Percentiles rank a stretch among this genome's conserved stretches.
phyloP scores from a whole-genome alignment of 2,329 filamentous ascomycete species.

The Xylaria sp. region DNA sequence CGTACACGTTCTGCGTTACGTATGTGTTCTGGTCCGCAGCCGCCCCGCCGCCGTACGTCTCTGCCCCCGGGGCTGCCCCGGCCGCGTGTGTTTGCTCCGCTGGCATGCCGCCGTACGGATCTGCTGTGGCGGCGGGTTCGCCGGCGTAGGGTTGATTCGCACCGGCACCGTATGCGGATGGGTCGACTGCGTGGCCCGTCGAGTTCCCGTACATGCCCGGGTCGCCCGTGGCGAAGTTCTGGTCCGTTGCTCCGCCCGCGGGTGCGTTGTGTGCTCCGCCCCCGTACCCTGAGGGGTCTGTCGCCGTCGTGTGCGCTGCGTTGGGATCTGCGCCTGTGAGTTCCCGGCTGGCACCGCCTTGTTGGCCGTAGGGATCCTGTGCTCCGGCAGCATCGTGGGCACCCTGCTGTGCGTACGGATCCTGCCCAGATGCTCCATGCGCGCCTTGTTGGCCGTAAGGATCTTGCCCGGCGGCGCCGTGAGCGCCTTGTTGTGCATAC shows the following conservation, averaged over 20 bases:
- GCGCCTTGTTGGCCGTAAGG: no score
- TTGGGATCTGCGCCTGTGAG: constrained; percentile 10
- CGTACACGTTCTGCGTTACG: neutral
- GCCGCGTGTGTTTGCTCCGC: neutral
- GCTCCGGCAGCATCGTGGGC: neutral
- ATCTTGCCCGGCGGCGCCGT: no score
- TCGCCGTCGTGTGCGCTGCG: neutral
- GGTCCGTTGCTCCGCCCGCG: neutral
- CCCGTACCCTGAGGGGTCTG: constrained; percentile 1
- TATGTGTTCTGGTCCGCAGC: constrained; percentile 7
- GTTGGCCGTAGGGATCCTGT: constrained; percentile 4
- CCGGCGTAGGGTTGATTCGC: constrained; percentile 3
- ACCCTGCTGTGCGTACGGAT: no score
- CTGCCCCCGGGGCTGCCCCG: neutral
- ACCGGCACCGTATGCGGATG: neutral
- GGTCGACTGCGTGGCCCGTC: constrained; percentile 5
- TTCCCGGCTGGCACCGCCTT: constrained; percentile 5
- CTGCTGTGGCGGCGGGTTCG: neutral
- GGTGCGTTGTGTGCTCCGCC: neutral
- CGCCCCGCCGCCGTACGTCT: neutral
- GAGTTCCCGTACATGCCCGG: constrained; percentile 5
- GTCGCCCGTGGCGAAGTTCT: neutral
- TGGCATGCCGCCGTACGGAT: neutral
- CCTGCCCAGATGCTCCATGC: no score
- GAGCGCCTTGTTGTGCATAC: no score